These are phyloP conservation scores for Candida chilensis DNA, from an alignment of 805 yeast genomes.

Conservation along the genomic window DNA sequence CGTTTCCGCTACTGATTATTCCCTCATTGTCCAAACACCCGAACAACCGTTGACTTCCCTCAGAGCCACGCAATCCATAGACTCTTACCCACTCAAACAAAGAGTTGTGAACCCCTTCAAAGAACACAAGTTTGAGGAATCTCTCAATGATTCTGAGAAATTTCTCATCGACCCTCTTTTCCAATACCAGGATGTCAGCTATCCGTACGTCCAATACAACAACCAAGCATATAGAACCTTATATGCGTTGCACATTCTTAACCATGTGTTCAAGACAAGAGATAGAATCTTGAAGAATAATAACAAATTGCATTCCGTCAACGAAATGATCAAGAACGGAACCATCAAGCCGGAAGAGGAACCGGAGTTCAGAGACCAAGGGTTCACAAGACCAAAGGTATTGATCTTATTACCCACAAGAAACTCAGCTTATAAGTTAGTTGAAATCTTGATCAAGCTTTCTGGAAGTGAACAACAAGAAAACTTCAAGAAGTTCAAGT, in stretches of 20 bases:
- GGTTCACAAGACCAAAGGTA: slow-evolving; percentile 89
- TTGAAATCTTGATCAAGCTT: slow-evolving; percentile 48
- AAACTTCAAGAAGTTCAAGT: slow-evolving; percentile 64
- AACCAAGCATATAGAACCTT: slow-evolving; percentile 50
- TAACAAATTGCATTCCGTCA: slow-evolving; percentile 36
- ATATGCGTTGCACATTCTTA: slow-evolving; percentile 63
- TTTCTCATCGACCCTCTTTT: slow-evolving; percentile 56
- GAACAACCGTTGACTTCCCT: too few relatives aligned
- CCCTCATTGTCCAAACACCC: too few relatives aligned
- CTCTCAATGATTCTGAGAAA: slow-evolving; percentile 32
- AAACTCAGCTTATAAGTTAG: slow-evolving; percentile 62
- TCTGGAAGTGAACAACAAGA: slow-evolving; percentile 73
- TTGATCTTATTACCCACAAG: slow-evolving; percentile 80
- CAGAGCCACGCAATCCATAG: too few relatives aligned
- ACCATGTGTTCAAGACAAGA: slow-evolving; percentile 81
- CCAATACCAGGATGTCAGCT: slow-evolving; percentile 62
- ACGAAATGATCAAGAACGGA: slow-evolving; percentile 28
- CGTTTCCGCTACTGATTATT: slow-evolving; percentile 3
- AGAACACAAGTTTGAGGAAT: slow-evolving; percentile 15
- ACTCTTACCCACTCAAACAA: slow-evolving; percentile 34
- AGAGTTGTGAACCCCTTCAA: slow-evolving; percentile 23
- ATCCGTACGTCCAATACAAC: slow-evolving; percentile 43
- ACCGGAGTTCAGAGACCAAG: slow-evolving; percentile 80
- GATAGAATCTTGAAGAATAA: slow-evolving; percentile 79
- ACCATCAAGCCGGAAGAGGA: slow-evolving; percentile 17